Base-by-base conservation (phyloP, 2,329 filamentous ascomycete genomes). In the Neonectria magnoliae region DNA sequence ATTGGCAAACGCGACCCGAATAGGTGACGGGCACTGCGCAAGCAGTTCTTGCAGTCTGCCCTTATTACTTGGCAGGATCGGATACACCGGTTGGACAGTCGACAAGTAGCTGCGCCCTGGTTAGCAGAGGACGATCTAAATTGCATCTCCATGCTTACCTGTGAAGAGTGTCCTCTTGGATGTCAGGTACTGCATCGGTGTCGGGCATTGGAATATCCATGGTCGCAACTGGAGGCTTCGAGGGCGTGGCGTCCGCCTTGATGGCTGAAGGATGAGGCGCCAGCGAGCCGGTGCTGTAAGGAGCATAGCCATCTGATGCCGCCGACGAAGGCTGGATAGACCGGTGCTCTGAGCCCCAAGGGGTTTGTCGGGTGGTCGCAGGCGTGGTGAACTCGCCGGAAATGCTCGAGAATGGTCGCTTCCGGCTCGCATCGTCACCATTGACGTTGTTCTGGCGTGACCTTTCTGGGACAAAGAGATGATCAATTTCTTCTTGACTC, bases 1-100 rank as follows among this genome's bases (percentile, higher is more conserved):
- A 61, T 88, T 86, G 20, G 86, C 77, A 70, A 93, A 92, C 1
- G 90, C 90, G 61, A 88, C 85, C 65, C 88, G 85, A 13, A 93
- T 81, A 4, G 82, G 76, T 2, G 81, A 71, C 0, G 88, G 85
- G 68, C 88, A 89, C 50, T 85, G 83, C 3, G 81, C 80, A 20
- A 93, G 77, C 20, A 88, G 81, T 9, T 82, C 81, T 61, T 87
- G 84, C 10, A 91, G 76, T n/a, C 83, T 82, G 14, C 79, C 77
- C 71, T 86, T 89, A 58, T 80, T 87, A 57, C 82, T 82, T 2
- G 90, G 85, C 13, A 93, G 81, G 48, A 93, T 81, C 0, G 91
- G 91, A 62, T 92, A 89, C 4, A 87, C 86, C 14, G 88, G 87
- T 70, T 93, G 90, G 20, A 93, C 86, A 14, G 86, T 80, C 5